A percentile compares a stretch with the other conserved stretches of the same genome.
Evolutionary conservation across 1,284 basidiomycete species (phyloP).

Genomic region (Hemileia vastatrix): DNA sequence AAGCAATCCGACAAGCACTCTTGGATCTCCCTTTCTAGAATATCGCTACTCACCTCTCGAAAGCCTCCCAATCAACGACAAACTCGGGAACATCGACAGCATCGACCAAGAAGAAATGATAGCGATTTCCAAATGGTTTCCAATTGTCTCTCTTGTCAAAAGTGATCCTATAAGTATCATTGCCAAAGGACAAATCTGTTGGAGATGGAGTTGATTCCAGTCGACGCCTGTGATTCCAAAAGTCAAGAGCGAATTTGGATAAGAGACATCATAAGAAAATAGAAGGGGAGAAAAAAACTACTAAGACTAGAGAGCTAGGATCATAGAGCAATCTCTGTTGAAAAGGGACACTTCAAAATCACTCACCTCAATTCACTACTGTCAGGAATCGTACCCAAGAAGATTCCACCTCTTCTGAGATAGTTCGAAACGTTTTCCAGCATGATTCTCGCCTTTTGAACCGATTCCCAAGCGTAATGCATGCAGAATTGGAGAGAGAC

Average conservation of each 20-base stretch:
- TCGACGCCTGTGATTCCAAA: not conserved
- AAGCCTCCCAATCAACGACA: too few relatives aligned
- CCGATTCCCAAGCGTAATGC: slow-evolving; percentile 95
- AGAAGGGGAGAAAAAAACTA: too few relatives aligned
- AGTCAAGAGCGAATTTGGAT: not conserved
- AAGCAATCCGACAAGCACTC: slow-evolving; percentile 95
- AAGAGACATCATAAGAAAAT: not conserved
- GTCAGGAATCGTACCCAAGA: slow-evolving; percentile 91
- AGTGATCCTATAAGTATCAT: slow-evolving; percentile 55
- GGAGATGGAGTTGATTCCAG: not conserved
- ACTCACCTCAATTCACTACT: slow-evolving; percentile 66
- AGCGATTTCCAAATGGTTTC: slow-evolving; percentile 70
- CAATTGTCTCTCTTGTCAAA: slow-evolving; percentile 53
- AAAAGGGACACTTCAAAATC: not conserved
- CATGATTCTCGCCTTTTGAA: slow-evolving; percentile 78
- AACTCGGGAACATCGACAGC: too few relatives aligned
- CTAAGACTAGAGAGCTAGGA: too few relatives aligned
- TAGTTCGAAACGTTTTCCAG: slow-evolving; percentile 76
- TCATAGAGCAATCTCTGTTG: slow-evolving; percentile 24
- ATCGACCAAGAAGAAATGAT: too few relatives aligned
- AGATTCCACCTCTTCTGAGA: slow-evolving; percentile 71
- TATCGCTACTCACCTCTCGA: slow-evolving; percentile 92
- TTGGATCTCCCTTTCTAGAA: slow-evolving; percentile 85
- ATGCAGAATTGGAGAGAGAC: slow-evolving; percentile 99
- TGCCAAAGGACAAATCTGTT: not conserved